phyloP scores from a whole-genome alignment of 495 filamentous ascomycete genomes.

The Saxophila tyrrhenica region DNA sequence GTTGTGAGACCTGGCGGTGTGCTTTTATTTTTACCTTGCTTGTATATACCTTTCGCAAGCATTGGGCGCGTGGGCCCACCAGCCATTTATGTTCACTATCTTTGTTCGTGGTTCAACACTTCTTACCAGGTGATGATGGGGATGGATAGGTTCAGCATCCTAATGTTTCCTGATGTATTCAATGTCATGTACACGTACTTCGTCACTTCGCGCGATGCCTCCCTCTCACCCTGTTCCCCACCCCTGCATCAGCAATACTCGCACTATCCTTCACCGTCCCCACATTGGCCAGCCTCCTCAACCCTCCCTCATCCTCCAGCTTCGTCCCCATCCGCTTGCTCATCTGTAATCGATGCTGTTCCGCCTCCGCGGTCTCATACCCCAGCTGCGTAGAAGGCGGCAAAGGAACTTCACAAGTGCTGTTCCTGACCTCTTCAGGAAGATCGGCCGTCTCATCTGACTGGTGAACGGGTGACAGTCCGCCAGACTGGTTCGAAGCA shows the following conservation, averaged over 20 bases:
- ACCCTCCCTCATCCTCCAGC: constrained; percentile 1
- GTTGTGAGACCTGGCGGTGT: neutral
- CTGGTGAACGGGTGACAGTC: neutral
- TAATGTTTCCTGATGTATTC: too few relatives aligned
- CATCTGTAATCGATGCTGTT: constrained; percentile 9
- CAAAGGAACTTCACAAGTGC: neutral
- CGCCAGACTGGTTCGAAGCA: constrained; percentile 2
- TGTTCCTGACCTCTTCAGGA: neutral
- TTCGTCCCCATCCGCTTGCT: constrained; percentile 9
- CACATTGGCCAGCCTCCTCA: constrained; percentile 9
- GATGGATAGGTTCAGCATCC: too few relatives aligned
- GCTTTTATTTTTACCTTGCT: neutral
- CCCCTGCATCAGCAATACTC: neutral
- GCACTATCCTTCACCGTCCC: constrained; percentile 12
- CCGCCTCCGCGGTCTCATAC: constrained; percentile 15
- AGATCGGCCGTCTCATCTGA: neutral
- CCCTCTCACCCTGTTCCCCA: constrained; percentile 5
- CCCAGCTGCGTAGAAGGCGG: constrained; percentile 18
- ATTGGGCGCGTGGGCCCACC: too few relatives aligned
- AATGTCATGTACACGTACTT: neutral
- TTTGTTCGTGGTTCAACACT: too few relatives aligned
- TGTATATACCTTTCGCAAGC: neutral
- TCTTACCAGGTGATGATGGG: too few relatives aligned
- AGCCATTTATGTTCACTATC: too few relatives aligned
- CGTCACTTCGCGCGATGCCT: constrained; percentile 1